Percentiles rank a stretch among this genome's conserved stretches.
These are phyloP conservation scores for Anthracocystis walkeri DNA, from an alignment of 1,284 basidiomycete genomes.

Conservation along the genomic window DNA sequence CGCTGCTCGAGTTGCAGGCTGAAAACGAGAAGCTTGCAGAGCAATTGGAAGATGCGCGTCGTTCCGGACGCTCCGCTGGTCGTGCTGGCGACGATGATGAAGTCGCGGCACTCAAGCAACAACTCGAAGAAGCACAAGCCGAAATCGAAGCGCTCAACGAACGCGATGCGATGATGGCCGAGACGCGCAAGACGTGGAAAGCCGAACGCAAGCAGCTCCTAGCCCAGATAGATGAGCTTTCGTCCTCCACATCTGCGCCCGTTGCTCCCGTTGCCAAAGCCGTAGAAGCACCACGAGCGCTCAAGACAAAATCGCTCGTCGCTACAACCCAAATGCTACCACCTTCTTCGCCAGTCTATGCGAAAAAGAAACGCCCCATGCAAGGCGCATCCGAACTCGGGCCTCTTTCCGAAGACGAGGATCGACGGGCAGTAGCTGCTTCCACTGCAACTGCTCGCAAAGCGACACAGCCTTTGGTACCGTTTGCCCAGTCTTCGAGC, in stretches of 20 bases:
- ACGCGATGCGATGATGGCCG: slow-evolving; percentile 47
- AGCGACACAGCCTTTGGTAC: slow-evolving; percentile 28
- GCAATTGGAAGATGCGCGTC: slow-evolving; percentile 21
- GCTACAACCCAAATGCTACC: slow-evolving; percentile 17
- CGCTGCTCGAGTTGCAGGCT: slow-evolving; percentile 19
- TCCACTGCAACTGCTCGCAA: slow-evolving; percentile 17
- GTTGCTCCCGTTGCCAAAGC: slow-evolving; percentile 1
- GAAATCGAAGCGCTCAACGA: slow-evolving; percentile 35
- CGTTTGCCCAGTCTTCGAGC: slow-evolving; percentile 32
- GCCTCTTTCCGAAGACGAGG: slow-evolving; percentile 31
- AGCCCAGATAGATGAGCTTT: slow-evolving; percentile 32
- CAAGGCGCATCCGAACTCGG: slow-evolving; percentile 50
- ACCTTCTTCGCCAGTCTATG: slow-evolving; percentile 43
- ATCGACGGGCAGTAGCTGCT: slow-evolving; percentile 13
- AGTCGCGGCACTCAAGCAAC: slow-evolving; percentile 10
- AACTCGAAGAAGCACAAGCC: slow-evolving; percentile 28
- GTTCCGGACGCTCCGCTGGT: slow-evolving; percentile 6
- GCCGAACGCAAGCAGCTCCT: slow-evolving; percentile 38
- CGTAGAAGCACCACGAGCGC: slow-evolving; percentile 1
- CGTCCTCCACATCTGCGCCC: slow-evolving; percentile 16
- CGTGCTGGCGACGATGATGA: neutral
- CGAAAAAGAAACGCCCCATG: slow-evolving; percentile 46
- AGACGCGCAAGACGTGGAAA: slow-evolving; percentile 47
- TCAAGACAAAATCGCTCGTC: slow-evolving; percentile 19
- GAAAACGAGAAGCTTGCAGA: slow-evolving; percentile 38